Conservation (phyloP, 2,329 filamentous ascomycete species). For the Talaromyces marneffei region DNA sequence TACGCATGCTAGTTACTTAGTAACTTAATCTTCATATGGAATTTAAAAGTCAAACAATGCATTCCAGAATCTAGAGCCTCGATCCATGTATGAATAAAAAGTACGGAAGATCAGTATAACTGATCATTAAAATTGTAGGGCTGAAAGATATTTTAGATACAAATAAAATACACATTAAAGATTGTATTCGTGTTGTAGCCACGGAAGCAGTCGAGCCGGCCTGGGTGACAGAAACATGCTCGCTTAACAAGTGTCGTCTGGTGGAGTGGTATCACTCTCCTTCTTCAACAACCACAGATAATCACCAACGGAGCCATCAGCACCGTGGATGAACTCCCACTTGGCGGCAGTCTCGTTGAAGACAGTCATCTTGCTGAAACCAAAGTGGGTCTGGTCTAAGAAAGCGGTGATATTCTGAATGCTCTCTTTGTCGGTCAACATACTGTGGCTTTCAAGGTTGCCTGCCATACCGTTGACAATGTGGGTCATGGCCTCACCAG, state of each 20-base stretch:
- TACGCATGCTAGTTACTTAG: no score
- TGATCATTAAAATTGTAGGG: neutral
- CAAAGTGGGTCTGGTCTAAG: constrained; percentile 44
- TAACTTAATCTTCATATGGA: no score
- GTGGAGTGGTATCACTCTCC: constrained; percentile 3
- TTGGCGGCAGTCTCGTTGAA: constrained; percentile 36
- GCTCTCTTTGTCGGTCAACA: constrained; percentile 29
- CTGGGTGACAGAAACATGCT: neutral
- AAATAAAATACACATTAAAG: neutral
- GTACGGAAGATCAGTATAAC: neutral
- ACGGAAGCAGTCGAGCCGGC: neutral
- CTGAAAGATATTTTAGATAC: neutral
- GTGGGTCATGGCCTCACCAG: constrained; percentile 46
- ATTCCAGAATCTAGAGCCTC: neutral
- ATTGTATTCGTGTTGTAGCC: neutral
- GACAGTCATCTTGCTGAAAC: constrained; percentile 45
- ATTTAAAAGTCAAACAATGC: neutral
- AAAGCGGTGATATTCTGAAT: constrained; percentile 41
- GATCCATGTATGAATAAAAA: neutral
- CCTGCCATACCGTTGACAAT: constrained; percentile 51
- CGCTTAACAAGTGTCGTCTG: constrained; percentile 6
- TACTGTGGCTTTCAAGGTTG: constrained; percentile 48
- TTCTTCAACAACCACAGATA: constrained; percentile 32
- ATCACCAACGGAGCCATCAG: constrained; percentile 34
- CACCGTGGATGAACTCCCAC: constrained; percentile 46